phyloP scores from a whole-genome alignment of 805 yeast genomes.

The Kluyveromyces siamensis region DNA sequence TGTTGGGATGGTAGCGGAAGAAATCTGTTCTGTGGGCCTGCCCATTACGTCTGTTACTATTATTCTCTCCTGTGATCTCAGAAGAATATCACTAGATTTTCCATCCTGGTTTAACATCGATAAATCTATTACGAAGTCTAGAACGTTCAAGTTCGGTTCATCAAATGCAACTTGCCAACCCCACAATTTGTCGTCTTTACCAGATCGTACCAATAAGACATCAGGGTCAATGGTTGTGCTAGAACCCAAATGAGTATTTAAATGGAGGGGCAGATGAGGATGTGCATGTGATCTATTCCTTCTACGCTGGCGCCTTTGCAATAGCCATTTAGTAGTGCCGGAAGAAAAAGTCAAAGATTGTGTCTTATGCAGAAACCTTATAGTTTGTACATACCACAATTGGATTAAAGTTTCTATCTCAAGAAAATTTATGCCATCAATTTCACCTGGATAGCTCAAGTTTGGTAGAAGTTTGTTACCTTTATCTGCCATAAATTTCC shows the following conservation, averaged over 20 bases:
- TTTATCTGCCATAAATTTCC: slow-evolving; percentile 6
- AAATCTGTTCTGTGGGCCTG: not conserved
- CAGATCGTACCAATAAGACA: slow-evolving; percentile 20
- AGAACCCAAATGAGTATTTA: not conserved
- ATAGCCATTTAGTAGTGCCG: slow-evolving; percentile 18
- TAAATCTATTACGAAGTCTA: slow-evolving; percentile 20
- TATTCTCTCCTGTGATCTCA: not conserved
- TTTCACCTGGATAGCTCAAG: slow-evolving; percentile 5
- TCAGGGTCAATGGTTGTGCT: slow-evolving; percentile 14
- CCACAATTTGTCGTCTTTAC: slow-evolving; percentile 7
- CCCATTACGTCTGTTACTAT: slow-evolving; percentile 1
- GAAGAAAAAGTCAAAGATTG: slow-evolving; percentile 21
- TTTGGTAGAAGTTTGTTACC: not conserved
- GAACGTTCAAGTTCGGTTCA: slow-evolving; percentile 24
- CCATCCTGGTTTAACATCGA: slow-evolving; percentile 12
- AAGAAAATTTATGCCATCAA: slow-evolving; percentile 7
- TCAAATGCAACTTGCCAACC: slow-evolving; percentile 28
- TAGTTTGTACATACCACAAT: slow-evolving; percentile 21
- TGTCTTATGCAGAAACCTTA: slow-evolving; percentile 15
- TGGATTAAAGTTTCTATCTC: slow-evolving; percentile 17
- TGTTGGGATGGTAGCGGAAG: not conserved
- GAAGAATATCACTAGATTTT: not conserved
- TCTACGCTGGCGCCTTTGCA: not conserved
- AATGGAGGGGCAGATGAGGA: not conserved
- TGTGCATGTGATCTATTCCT: not conserved